Conservation (phyloP, 2,329 filamentous ascomycete genomes). For the Periconia digitata region DNA sequence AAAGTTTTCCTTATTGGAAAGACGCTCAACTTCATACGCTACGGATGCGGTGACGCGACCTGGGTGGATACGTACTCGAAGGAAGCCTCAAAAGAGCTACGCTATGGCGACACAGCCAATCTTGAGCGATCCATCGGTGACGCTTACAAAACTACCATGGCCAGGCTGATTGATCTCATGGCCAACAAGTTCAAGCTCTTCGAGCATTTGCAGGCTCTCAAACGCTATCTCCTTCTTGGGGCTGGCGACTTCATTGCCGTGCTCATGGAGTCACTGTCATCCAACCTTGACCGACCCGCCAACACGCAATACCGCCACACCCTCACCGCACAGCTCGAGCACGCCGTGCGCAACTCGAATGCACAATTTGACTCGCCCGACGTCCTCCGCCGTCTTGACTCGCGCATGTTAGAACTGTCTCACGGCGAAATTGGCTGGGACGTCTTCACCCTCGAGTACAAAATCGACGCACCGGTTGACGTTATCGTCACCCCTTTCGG, state of each 20-base stretch:
- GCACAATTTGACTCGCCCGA: conserved; percentile 94
- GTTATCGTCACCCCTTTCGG: conserved; percentile 97
- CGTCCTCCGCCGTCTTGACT: conserved; percentile 86
- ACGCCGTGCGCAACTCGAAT: conserved; percentile 95
- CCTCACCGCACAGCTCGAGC: conserved; percentile 94
- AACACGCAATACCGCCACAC: conserved; percentile 96
- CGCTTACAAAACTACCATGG: conserved; percentile 98
- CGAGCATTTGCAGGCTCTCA: conserved; percentile 86
- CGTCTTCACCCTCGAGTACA: conserved; percentile 98
- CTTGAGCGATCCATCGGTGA: conserved; percentile 93
- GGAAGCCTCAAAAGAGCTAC: conserved; percentile 84
- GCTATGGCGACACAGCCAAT: conserved; percentile 89
- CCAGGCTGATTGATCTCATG: conserved; percentile 90
- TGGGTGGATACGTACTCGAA: conserved; percentile 98
- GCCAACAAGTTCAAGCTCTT: conserved; percentile 93
- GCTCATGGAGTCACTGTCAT: conserved; percentile 92
- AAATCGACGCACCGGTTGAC: conserved; percentile 93
- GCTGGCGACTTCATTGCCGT: conserved; percentile 97
- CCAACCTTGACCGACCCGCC: conserved; percentile 92
- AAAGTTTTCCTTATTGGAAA: conserved; percentile 98
- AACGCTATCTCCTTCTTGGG: conserved; percentile 90
- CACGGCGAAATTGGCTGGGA: conserved; percentile 99
- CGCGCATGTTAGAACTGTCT: conserved; percentile 95
- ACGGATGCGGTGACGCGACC: conserved; percentile 87
- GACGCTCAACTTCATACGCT: conserved; percentile 95